Conservation (phyloP, 768 basidiomycete species). For the Termitomyces sp. region DNA sequence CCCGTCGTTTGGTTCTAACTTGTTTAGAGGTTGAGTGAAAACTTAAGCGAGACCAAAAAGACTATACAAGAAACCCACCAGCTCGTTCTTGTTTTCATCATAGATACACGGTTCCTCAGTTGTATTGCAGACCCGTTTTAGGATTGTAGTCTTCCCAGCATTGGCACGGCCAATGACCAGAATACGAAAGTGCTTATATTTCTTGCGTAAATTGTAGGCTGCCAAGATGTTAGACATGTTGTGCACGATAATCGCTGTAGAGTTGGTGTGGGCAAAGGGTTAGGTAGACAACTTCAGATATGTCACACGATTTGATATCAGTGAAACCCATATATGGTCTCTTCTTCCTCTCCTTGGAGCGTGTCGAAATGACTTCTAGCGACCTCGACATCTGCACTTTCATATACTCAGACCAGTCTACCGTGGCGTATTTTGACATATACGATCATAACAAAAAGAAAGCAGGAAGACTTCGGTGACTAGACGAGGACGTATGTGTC, state of each 20-base stretch:
- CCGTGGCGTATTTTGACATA: no score
- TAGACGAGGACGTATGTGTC: no score
- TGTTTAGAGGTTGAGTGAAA: background rate
- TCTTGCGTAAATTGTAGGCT: background rate
- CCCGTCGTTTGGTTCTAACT: background rate
- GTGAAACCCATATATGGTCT: background rate
- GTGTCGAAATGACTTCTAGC: no score
- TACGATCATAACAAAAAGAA: no score
- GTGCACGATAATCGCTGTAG: background rate
- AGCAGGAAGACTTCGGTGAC: no score
- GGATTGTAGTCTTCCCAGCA: conserved; percentile 1
- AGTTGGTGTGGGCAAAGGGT: background rate
- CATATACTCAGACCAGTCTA: no score
- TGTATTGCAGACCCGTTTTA: background rate
- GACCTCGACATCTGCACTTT: no score
- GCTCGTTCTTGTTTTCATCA: background rate
- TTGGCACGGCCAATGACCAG: conserved; percentile 8
- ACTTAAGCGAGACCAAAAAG: background rate
- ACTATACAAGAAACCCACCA: background rate
- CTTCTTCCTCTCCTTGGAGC: no score
- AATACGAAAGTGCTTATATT: conserved; percentile 4
- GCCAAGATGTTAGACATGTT: background rate
- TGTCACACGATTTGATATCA: background rate
- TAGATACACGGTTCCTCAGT: background rate
- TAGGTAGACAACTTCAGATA: background rate